Evolutionary conservation across 2,329 filamentous ascomycete species (phyloP), one percentile per base, ranked within the genome.

Genomic region (Pseudopithomyces maydicus): DNA sequence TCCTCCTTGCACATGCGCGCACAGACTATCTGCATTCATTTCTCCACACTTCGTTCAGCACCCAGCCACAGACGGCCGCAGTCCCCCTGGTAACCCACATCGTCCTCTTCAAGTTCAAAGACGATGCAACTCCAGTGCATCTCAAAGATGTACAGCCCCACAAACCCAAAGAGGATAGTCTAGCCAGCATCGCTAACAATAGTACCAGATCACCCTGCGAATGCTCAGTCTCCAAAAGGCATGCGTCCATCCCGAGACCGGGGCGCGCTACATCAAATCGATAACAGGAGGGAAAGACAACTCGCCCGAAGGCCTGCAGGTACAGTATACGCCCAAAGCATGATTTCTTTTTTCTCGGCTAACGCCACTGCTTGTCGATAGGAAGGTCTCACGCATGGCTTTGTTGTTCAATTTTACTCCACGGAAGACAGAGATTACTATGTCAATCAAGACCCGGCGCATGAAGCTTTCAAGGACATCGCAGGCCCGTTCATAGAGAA

Each of bases 361-460:
- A 38, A 50, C 41, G 5, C 78, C 82, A 1, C 85, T 54, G 74
- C 78, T 6, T 76, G 19, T 79, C 6, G 79, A 41, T 48, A 80
- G 78, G 65, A 73, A 52, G 77, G 76, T 15, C 64, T 79, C n/a
- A 77, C 74, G 22, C 77, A 80, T 54, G 79, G 73, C 2, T 81
- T 80, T 51, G 70, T 80, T 12, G 63, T 78, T 15, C 71, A 77
- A 45, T 81, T 81, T 57, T 66, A 67, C 15, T 74, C 68, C n/a
- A 54, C 65, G 2, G 73, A 74, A 41, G 78, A 81, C 51, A 69
- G 79, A 26, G 72, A 79, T 52, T 80, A 77, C 57, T 81, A 80
- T 54, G 74, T 79, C 20, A 66, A 76, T 17, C 57, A 74, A 0
- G 79, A 81, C 57, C 74, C 74, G 4, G 69, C 66, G 0, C 78